Evolutionary conservation across 805 yeast species (phyloP).

Genomic region (Yamadazyma scolyti): DNA sequence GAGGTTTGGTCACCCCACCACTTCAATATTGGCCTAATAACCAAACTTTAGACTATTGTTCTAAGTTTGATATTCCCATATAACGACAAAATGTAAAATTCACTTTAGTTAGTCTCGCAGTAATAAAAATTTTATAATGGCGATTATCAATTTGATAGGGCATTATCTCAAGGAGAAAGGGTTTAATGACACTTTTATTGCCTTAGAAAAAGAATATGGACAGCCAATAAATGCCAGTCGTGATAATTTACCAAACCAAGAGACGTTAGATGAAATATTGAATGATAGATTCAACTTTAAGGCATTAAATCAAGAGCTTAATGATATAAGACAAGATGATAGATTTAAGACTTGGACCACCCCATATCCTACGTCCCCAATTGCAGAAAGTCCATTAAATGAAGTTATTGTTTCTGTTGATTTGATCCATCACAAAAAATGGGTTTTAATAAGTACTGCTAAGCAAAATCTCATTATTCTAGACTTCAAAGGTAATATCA

Average conservation of each 20-base stretch:
- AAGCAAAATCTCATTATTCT: slow-evolving; percentile 15
- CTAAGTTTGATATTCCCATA: slow-evolving; percentile 17
- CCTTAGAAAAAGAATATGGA: slow-evolving; percentile 47
- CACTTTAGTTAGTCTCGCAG: too few relatives aligned
- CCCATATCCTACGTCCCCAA: slow-evolving; percentile 23
- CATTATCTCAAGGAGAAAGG: slow-evolving; percentile 54
- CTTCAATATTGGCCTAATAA: slow-evolving; percentile 31
- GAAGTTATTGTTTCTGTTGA: slow-evolving; percentile 25
- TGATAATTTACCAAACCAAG: slow-evolving; percentile 19
- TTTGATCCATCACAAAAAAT: slow-evolving; percentile 1
- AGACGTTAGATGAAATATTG: slow-evolving; percentile 36
- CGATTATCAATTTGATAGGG: slow-evolving; percentile 44
- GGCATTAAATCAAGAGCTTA: slow-evolving; percentile 10
- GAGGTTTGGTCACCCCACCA: slow-evolving; percentile 10
- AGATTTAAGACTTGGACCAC: slow-evolving; percentile 24
- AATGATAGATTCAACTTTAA: slow-evolving; percentile 32
- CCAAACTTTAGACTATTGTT: slow-evolving; percentile 34
- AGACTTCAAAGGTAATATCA: slow-evolving; percentile 14
- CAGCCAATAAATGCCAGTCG: slow-evolving; percentile 19
- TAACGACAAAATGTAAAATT: not conserved
- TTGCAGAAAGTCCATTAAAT: slow-evolving; percentile 8
- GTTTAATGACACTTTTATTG: slow-evolving; percentile 40
- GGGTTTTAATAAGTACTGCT: slow-evolving; percentile 10
- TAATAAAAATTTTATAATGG: too few relatives aligned
- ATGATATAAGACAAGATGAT: slow-evolving; percentile 5